Evolutionary conservation across 2,329 filamentous ascomycete species (phyloP).

Genomic region (Trichoderma sp.): DNA sequence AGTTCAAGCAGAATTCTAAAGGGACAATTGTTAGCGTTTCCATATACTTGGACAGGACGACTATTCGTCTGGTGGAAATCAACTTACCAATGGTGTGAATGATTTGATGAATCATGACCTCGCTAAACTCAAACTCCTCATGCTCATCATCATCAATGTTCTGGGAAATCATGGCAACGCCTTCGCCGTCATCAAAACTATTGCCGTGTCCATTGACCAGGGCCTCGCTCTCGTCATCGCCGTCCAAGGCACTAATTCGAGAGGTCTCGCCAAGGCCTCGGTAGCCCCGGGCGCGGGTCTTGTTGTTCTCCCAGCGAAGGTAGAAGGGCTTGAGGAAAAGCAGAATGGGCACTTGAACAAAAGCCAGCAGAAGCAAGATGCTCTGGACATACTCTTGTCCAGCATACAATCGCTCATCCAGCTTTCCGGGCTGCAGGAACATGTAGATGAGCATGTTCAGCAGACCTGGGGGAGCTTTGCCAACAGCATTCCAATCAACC

Average conservation of each 20-base stretch:
- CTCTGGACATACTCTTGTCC: conserved; percentile 78
- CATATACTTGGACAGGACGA: background rate
- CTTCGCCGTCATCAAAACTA: conserved; percentile 68
- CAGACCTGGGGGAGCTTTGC: conserved; percentile 75
- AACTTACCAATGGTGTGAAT: conserved; percentile 94
- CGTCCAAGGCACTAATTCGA: conserved; percentile 85
- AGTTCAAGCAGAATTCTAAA: conserved; percentile 96
- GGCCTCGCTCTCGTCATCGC: conserved; percentile 71
- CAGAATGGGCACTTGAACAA: conserved; percentile 84
- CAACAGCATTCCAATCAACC: conserved; percentile 72
- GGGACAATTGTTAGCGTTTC: background rate
- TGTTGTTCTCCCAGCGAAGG: conserved; percentile 91
- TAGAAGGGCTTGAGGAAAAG: conserved; percentile 96
- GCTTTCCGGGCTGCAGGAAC: conserved; percentile 84
- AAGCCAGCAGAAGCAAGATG: conserved; percentile 75
- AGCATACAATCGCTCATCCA: conserved; percentile 73
- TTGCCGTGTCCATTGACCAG: conserved; percentile 59
- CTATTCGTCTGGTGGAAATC: background rate
- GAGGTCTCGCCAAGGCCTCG: conserved; percentile 88
- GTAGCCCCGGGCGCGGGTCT: conserved; percentile 83
- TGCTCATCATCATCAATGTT: conserved; percentile 84
- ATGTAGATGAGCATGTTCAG: conserved; percentile 99
- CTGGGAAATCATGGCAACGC: conserved; percentile 84
- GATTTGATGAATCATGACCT: conserved; percentile 98
- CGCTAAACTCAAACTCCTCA: conserved; percentile 95